phyloP scores from a whole-genome alignment of 176 grass and related monocot species.

The Ensete ventricosum region DNA sequence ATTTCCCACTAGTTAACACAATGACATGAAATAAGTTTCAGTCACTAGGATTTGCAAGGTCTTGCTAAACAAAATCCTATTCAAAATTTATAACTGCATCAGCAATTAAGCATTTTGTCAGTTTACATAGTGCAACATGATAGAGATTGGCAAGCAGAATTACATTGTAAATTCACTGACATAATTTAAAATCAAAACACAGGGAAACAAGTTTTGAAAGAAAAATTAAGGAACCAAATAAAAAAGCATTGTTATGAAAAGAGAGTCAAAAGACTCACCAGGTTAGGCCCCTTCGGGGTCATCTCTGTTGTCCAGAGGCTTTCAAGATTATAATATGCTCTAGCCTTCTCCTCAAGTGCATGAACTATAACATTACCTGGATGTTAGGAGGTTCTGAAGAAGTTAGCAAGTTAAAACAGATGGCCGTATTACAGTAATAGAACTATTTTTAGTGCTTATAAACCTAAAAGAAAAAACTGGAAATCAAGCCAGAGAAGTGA shows the following conservation, averaged over 20 bases:
- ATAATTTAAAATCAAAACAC: no score
- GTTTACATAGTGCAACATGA: no score
- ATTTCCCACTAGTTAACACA: no score
- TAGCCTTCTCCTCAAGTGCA: conserved; percentile 91
- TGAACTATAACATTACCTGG: conserved; percentile 84
- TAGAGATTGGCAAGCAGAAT: no score
- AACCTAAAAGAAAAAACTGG: neutral
- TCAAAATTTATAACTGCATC: no score
- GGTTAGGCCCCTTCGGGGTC: conserved; percentile 39
- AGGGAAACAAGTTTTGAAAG: neutral
- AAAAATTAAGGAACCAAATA: neutral
- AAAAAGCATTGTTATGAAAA: neutral
- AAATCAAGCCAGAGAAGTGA: neutral
- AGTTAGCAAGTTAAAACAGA: neutral
- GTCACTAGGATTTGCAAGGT: no score
- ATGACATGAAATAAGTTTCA: no score
- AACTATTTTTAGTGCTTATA: neutral
- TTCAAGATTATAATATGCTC: conserved; percentile 93
- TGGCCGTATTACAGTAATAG: neutral
- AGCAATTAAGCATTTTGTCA: no score
- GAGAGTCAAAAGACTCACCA: conserved; percentile 28
- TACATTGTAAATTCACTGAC: no score
- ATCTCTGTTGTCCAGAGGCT: conserved; percentile 71
- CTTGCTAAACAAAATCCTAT: no score
- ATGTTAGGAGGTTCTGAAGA: neutral